Conservation (phyloP, 2,329 filamentous ascomycete species). For the Chrysosporium queenslandicum region DNA sequence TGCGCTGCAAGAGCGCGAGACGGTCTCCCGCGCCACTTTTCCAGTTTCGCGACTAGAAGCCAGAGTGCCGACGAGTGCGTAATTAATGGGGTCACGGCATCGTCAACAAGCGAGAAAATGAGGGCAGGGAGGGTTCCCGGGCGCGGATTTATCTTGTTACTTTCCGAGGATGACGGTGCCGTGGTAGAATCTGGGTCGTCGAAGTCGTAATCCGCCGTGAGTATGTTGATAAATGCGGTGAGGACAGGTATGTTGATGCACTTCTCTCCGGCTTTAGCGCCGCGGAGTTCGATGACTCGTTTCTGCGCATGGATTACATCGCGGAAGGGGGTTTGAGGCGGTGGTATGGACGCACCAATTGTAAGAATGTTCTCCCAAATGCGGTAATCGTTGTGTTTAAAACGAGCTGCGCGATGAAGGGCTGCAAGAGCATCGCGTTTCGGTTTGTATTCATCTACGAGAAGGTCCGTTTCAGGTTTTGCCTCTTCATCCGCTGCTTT, state of each 20-base stretch:
- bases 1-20: conserved; percentile 66
- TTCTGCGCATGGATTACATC: conserved; percentile 68
- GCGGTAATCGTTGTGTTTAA: conserved; percentile 76
- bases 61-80: conserved; percentile 69
- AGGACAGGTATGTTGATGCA: conserved; percentile 68
- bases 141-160: conserved; percentile 27
- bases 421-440: conserved; percentile 68
- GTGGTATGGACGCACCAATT: conserved; percentile 65
- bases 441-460: conserved; percentile 48
- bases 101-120: conserved; percentile 63
- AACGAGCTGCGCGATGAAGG: conserved; percentile 73
- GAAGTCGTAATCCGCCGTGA: conserved; percentile 44
- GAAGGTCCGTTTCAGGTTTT: conserved; percentile 15
- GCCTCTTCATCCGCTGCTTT: conserved; percentile 22
- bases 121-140: conserved; percentile 44
- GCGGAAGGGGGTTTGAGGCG: conserved; percentile 53
- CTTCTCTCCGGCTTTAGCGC: conserved; percentile 57
- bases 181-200: conserved; percentile 29
- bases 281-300: conserved; percentile 65
- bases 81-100: conserved; percentile 68
- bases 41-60: conserved; percentile 60
- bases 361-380: conserved; percentile 97
- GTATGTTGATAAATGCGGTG: conserved; percentile 59
- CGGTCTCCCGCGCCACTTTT: conserved; percentile 63
- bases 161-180: conserved; percentile 12